These are phyloP conservation scores for Nicotiana rustica DNA, from an alignment of 305 asterid species.

Conservation along the genomic window DNA sequence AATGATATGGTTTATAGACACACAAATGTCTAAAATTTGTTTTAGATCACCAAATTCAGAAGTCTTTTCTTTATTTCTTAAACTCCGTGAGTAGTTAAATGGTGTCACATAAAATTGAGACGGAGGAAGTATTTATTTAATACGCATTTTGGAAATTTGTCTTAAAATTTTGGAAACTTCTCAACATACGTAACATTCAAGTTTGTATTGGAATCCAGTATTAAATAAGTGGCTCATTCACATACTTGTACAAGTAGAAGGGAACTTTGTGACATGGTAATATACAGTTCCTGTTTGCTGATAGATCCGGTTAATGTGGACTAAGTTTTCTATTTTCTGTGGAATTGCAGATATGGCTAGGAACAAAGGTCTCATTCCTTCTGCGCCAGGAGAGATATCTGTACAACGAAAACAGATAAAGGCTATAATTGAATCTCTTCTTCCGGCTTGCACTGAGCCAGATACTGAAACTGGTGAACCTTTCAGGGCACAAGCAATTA, in stretches of 20 bases:
- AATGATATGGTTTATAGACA: too few relatives aligned
- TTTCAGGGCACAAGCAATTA: slow-evolving; percentile 96
- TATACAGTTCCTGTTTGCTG: slow-evolving; percentile 8
- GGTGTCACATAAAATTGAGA: too few relatives aligned
- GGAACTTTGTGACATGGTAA: slow-evolving; percentile 10
- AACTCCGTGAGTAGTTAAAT: too few relatives aligned
- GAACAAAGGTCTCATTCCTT: slow-evolving; percentile 95
- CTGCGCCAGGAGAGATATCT: slow-evolving; percentile 83
- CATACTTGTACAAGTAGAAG: slow-evolving; percentile 4
- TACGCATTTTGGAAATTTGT: background rate
- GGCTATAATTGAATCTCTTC: slow-evolving; percentile 92
- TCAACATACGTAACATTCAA: background rate
- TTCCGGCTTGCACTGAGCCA: slow-evolving; percentile 97
- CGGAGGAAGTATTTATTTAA: background rate
- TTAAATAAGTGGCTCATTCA: slow-evolving; percentile 28
- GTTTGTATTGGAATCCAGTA: slow-evolving; percentile 17
- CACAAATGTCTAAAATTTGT: too few relatives aligned
- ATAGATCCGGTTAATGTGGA: background rate
- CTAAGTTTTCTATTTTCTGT: slow-evolving; percentile 29
- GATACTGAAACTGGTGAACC: slow-evolving; percentile 77
- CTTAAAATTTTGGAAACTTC: background rate
- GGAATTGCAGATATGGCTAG: slow-evolving; percentile 87
- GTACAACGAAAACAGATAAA: slow-evolving; percentile 83
- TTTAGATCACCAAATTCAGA: too few relatives aligned
- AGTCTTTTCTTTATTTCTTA: too few relatives aligned